These are phyloP conservation scores for Leccinum rimulosum DNA, from an alignment of 768 basidiomycete species.

Conservation along the genomic window DNA sequence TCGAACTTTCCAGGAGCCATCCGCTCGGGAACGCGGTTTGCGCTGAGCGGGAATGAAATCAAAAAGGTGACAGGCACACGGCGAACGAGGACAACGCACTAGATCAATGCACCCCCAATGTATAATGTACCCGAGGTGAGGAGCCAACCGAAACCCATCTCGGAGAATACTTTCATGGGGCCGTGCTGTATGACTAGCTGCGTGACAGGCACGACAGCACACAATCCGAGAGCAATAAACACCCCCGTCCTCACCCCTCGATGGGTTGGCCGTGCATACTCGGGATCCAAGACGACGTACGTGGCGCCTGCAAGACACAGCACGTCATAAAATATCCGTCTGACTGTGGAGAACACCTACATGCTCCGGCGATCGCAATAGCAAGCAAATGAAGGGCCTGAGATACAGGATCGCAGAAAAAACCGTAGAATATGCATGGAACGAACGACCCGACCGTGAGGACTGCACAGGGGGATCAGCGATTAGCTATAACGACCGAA, in stretches of 20 bases:
- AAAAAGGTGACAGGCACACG: slow-evolving; percentile 25
- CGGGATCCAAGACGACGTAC: slow-evolving; percentile 76
- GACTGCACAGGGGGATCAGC: slow-evolving; percentile 32
- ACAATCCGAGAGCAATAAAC: slow-evolving; percentile 77
- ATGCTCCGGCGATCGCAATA: slow-evolving; percentile 53
- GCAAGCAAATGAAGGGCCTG: slow-evolving; percentile 54
- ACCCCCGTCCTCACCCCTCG: slow-evolving; percentile 73
- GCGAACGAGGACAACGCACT: slow-evolving; percentile 54
- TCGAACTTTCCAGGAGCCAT: slow-evolving; percentile 77
- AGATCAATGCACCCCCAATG: slow-evolving; percentile 75
- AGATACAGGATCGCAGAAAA: slow-evolving; percentile 59
- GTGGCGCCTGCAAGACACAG: slow-evolving; percentile 47
- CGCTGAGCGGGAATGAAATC: slow-evolving; percentile 53
- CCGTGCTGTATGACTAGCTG: slow-evolving; percentile 66
- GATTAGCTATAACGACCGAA: not conserved
- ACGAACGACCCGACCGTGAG: slow-evolving; percentile 78
- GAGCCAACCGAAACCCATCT: slow-evolving; percentile 74
- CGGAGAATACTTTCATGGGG: slow-evolving; percentile 45
- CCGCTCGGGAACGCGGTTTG: slow-evolving; percentile 78
- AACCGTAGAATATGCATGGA: slow-evolving; percentile 75
- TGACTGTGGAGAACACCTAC: slow-evolving; percentile 40
- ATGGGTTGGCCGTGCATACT: slow-evolving; percentile 72
- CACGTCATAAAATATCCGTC: not conserved
- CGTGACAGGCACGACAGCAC: slow-evolving; percentile 62
- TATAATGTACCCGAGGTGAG: slow-evolving; percentile 70